These are phyloP conservation scores for Candida boleticola DNA, from an alignment of 805 yeast genomes.

Conservation along the genomic window DNA sequence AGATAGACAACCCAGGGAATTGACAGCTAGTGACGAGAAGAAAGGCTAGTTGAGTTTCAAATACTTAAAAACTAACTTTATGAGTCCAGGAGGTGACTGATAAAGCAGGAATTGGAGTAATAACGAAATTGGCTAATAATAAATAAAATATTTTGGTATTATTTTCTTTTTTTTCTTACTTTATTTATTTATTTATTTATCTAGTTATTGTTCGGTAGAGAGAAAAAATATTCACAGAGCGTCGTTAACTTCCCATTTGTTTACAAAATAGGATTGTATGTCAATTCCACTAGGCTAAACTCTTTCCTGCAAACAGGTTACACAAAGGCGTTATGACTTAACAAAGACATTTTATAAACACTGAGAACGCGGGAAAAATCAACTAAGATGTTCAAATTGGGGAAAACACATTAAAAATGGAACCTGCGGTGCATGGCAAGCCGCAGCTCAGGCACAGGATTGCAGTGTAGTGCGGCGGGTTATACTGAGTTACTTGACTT, in stretches of 20 bases:
- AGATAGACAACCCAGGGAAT: neutral
- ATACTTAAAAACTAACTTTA: neutral
- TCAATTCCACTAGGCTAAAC: too few species aligned
- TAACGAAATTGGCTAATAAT: too few species aligned
- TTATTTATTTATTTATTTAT: neutral
- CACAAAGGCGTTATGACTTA: neutral
- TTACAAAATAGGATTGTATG: slow-evolving; percentile 1
- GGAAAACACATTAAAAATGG: neutral
- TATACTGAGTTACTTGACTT: too few species aligned
- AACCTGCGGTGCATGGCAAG: neutral
- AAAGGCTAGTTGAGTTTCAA: too few species aligned
- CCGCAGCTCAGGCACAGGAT: slow-evolving; percentile 1
- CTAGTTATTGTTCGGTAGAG: neutral
- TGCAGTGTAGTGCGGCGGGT: slow-evolving; percentile 1
- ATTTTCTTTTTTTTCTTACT: neutral
- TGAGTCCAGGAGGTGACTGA: neutral
- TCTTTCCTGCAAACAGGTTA: too few species aligned
- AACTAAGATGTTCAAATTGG: neutral
- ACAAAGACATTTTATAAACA: slow-evolving; percentile 6
- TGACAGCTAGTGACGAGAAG: neutral
- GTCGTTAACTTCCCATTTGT: neutral
- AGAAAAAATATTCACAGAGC: neutral
- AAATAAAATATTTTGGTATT: neutral
- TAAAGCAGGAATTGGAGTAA: too few species aligned
- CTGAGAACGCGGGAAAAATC: neutral